Conservation (phyloP, 2,329 filamentous ascomycete genomes). For the Claviceps purpurea region DNA sequence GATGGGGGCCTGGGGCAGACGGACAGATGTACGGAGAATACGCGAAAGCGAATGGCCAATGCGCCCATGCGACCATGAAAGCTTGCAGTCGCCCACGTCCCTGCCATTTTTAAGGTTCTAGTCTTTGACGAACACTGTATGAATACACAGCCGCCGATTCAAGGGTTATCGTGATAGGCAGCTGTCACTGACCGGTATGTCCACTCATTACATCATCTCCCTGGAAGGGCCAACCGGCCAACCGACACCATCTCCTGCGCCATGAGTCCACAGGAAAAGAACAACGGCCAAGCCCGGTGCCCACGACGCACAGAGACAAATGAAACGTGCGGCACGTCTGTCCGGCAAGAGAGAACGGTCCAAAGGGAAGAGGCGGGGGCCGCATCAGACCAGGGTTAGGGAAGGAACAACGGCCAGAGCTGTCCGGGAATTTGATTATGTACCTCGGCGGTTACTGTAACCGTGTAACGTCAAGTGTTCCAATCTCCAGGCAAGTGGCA, state of each 20-base stretch:
- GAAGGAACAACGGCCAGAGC: neutral
- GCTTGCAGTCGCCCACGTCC: too few species aligned
- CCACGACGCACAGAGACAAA: neutral
- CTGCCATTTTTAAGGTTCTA: too few species aligned
- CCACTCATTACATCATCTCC: too few species aligned
- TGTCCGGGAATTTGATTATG: neutral
- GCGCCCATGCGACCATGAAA: too few species aligned
- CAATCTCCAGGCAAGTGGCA: neutral
- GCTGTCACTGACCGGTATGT: too few species aligned
- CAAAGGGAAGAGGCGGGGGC: neutral
- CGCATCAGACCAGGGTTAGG: neutral
- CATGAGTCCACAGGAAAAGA: neutral
- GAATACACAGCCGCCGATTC: too few species aligned
- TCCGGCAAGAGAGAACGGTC: neutral
- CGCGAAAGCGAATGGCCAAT: too few species aligned
- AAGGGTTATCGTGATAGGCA: too few species aligned
- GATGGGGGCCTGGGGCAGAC: too few species aligned
- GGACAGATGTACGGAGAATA: too few species aligned
- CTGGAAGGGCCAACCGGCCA: too few species aligned
- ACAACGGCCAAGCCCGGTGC: neutral
- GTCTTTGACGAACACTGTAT: too few species aligned
- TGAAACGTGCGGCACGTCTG: neutral
- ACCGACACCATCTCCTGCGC: conserved; percentile 1
- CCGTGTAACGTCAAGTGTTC: neutral
- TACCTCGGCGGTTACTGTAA: neutral